These are phyloP conservation scores for Malus hybrid DNA, from an alignment of 331 rosid species.

Conservation along the genomic window DNA sequence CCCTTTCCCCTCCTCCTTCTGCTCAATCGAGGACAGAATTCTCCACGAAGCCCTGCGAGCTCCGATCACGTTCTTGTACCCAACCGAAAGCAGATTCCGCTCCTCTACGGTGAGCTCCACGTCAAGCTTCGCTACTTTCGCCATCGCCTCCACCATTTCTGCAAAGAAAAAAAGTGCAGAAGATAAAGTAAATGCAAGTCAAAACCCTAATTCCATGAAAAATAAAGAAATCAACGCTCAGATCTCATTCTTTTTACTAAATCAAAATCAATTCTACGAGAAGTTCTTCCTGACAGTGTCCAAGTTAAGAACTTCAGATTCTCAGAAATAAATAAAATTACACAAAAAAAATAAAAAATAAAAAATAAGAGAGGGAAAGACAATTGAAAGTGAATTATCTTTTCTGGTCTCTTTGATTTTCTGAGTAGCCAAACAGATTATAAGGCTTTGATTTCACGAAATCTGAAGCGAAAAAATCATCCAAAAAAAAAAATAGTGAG, in stretches of 20 bases:
- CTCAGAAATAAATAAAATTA: not conserved
- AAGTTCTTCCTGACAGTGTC: not conserved
- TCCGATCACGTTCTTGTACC: conserved; percentile 54
- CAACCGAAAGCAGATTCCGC: conserved; percentile 56
- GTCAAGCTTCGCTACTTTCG: conserved; percentile 48
- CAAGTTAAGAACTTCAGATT: not conserved
- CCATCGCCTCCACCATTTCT: conserved; percentile 70
- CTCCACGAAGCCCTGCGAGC: conserved; percentile 67
- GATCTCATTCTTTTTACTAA: not conserved
- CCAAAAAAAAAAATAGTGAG: not conserved
- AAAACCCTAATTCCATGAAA: conserved; percentile 11
- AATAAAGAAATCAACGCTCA: not conserved
- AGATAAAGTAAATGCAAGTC: not conserved
- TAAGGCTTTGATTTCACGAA: not conserved
- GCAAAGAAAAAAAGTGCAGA: not conserved
- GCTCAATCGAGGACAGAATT: conserved; percentile 56
- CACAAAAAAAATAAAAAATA: not conserved
- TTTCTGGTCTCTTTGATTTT: not conserved
- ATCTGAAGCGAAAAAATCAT: not conserved
- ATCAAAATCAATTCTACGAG: not conserved
- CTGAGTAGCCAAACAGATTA: not conserved
- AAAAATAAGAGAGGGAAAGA: not conserved
- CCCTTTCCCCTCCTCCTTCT: conserved; percentile 52
- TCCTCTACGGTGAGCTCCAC: conserved; percentile 58
- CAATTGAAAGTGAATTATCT: not conserved